Evolutionary conservation across 192 early-diverging fungal species (phyloP), one percentile per base, ranked within the genome.

Genomic region (Podila clonocystis): DNA sequence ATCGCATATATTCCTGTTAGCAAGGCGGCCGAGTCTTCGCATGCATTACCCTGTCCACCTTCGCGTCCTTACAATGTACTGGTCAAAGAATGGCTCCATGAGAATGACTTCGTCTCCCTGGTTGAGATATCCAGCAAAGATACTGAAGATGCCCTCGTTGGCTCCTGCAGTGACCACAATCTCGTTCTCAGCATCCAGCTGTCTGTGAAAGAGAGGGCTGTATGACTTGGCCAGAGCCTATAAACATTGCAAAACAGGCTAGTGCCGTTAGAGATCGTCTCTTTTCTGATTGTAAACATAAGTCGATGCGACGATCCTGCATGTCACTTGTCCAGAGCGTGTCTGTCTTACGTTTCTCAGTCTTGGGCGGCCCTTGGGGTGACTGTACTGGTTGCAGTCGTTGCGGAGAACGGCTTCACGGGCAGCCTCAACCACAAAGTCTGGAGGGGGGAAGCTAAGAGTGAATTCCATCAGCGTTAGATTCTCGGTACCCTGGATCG

Each of bases 81-180:
- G 93, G 78, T 99, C 97, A 85, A 97, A 99, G 73, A 94, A 97
- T 3, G 97, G 97, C 85, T 97, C 95, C 90, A 99, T 96, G 62
- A 95, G 83, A 62, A 99, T 95, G 41, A 95, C 96, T 65, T 97
- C 96, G 63, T 94, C 89, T 5, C 90, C 91, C 24, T 92, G 90
- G 82, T 95, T 87, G 68, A 98, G 75, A 63, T 94, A 95, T 24
- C 90, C 91, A 15, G 92, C 90, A 85, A 95, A 97, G 48, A 93
- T 94, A 22, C 93, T 92, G 78, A 90, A 87, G 59, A 93, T 90
- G 89, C 91, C 91, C 87, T 96, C 95, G 63, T 95, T 95, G 20
- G 94, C 95, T 24, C 97, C 97, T 29, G 95, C 95, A 30, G 95
- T 93, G 22, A 96, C 93, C 36, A 97, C 83, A 69, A 99, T 89